Percentiles rank a stretch among this genome's conserved stretches.
phyloP scores from a whole-genome alignment of 495 filamentous ascomycete genomes.

The Corynascus novoguineensis region DNA sequence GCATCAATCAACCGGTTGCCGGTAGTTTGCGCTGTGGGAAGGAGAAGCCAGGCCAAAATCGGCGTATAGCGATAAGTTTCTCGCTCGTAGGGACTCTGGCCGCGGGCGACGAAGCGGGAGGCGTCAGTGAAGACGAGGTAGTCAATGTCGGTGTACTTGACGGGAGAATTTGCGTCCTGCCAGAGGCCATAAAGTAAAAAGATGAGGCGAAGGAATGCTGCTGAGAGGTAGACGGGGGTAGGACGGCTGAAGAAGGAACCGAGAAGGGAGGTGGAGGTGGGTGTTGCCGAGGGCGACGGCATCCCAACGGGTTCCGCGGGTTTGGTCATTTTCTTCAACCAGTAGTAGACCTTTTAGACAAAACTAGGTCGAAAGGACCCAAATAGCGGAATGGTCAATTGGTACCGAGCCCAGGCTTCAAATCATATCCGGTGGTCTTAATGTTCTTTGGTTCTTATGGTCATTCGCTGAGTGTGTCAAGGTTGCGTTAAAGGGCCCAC shows the following conservation, averaged over 20 bases:
- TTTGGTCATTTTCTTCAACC: background rate
- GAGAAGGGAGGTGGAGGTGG: slow-evolving; percentile 15
- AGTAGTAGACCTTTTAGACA: background rate
- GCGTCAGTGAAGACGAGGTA: slow-evolving; percentile 99
- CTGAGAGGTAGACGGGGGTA: slow-evolving; percentile 57
- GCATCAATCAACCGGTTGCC: slow-evolving; percentile 26
- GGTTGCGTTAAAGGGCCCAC: no score
- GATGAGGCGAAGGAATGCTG: slow-evolving; percentile 59
- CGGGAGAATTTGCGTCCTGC: slow-evolving; percentile 81
- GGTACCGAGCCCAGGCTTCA: background rate
- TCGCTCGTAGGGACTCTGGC: slow-evolving; percentile 68
- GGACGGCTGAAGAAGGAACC: slow-evolving; percentile 36
- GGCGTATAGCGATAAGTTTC: slow-evolving; percentile 98
- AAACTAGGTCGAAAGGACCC: background rate
- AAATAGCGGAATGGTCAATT: background rate
- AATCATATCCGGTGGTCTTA: background rate
- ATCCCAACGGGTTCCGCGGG: background rate
- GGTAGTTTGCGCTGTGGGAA: slow-evolving; percentile 65
- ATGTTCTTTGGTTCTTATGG: no score
- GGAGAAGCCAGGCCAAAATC: slow-evolving; percentile 79
- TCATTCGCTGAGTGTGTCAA: no score
- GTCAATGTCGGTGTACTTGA: slow-evolving; percentile 99
- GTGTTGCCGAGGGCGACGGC: background rate
- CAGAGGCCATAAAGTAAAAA: slow-evolving; percentile 82
- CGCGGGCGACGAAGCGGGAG: slow-evolving; percentile 62